Evolutionary conservation across 148 eudicot genomes (phyloP).

Genomic region (Dysphania ambrosioides): DNA sequence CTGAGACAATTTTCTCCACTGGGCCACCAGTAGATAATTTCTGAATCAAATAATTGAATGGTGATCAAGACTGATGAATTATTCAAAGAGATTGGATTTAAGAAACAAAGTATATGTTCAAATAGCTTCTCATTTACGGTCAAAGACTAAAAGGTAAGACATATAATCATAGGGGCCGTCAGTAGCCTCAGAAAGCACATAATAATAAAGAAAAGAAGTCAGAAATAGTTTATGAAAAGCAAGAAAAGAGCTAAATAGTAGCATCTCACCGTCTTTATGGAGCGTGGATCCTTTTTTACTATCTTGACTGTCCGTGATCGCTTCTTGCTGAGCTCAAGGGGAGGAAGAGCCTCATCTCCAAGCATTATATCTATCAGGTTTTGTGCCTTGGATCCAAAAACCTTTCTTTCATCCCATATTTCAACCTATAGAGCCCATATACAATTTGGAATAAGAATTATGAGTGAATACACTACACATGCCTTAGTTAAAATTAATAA

Average conservation of each 20-base stretch:
- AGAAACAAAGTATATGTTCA: not conserved
- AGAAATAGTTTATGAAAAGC: not conserved
- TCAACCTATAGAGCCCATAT: slow-evolving; percentile 42
- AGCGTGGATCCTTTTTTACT: slow-evolving; percentile 77
- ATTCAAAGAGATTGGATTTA: not conserved
- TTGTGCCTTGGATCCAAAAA: slow-evolving; percentile 71
- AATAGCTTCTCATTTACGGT: not conserved
- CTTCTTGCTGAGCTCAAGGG: slow-evolving; percentile 74
- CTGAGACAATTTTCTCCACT: slow-evolving; percentile 86
- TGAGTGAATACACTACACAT: not conserved
- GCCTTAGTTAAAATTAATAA: not conserved
- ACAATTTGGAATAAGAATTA: not conserved
- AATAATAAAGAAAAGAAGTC: not conserved
- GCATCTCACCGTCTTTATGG: slow-evolving; percentile 74
- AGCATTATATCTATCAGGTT: slow-evolving; percentile 76
- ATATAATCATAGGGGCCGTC: not conserved
- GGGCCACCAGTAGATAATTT: slow-evolving; percentile 79
- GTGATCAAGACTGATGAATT: not conserved
- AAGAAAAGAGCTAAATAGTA: not conserved
- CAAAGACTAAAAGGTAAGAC: slow-evolving; percentile 3
- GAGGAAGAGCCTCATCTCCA: slow-evolving; percentile 68
- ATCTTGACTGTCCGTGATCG: slow-evolving; percentile 83
- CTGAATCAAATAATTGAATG: slow-evolving; percentile 37
- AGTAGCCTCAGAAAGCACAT: not conserved
- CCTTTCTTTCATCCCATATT: slow-evolving; percentile 94